These are phyloP conservation scores for Proliferodiscus dingleyae DNA, from an alignment of 2,329 filamentous ascomycete genomes.

Conservation along the genomic window DNA sequence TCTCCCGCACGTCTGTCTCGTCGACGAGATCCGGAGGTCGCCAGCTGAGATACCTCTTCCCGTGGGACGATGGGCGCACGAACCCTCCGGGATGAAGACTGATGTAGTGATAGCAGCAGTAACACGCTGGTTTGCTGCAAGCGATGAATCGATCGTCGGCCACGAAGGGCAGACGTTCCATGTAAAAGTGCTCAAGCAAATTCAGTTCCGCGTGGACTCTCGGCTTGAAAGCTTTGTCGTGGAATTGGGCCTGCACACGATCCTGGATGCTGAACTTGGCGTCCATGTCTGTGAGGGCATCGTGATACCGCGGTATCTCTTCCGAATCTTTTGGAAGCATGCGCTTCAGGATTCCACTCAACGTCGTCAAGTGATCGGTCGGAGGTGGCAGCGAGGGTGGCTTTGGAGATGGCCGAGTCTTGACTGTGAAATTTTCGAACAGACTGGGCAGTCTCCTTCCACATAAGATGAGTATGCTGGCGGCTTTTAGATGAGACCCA, in stretches of 20 bases:
- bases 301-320: not conserved
- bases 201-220: slow-evolving; percentile 13
- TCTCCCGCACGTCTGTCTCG: slow-evolving; percentile 4
- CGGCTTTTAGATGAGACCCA: too few species aligned
- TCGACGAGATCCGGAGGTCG: slow-evolving; percentile 22
- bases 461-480: too few species aligned
- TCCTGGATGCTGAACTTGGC: slow-evolving; percentile 11
- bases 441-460: too few species aligned
- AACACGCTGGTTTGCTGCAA: slow-evolving; percentile 17
- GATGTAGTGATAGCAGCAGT: slow-evolving; percentile 27
- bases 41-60: slow-evolving; percentile 31
- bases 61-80: slow-evolving; percentile 24
- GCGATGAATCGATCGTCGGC: slow-evolving; percentile 11
- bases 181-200: slow-evolving; percentile 9
- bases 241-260: not conserved
- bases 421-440: too few species aligned
- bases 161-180: slow-evolving; percentile 4
- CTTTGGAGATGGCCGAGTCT: too few species aligned
- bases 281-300: slow-evolving; percentile 7
- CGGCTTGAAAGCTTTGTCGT: slow-evolving; percentile 9
- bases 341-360: not conserved
- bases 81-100: slow-evolving; percentile 27
- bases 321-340: not conserved
- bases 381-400: too few species aligned
- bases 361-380: too few species aligned